Base-by-base conservation (phyloP, 805 yeast species). In the Sungouiozyma intestinalis region DNA sequence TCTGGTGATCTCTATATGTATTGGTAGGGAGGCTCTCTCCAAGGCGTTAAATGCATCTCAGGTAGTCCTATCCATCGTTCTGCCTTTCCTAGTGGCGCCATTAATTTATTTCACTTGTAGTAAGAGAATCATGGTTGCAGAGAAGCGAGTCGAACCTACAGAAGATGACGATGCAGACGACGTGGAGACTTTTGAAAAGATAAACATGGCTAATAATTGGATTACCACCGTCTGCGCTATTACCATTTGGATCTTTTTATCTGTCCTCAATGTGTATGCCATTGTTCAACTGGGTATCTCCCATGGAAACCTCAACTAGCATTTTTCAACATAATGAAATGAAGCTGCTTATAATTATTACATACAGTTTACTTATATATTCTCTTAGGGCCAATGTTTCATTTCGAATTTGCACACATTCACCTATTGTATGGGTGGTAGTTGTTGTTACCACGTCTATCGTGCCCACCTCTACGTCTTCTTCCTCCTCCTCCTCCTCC, bases 61-160 rank as follows among this genome's bases (percentile, higher is more conserved):
- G 63, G 92, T 87, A 16, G 78, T 85, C 1, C 68, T 87, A 39
- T 85, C 95, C 2, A 72, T 88, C 40, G 69, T 88, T 37, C 69
- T 87, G 44, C 96, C 96, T 8, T 81, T 87, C 49, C 70, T 85
- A 36, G 76, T 88, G 7, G 90, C 94, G 1, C 96, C 96, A 4
- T 67, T 87, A 55, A 75, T 87, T 38, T 87, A 78, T 55, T 82
- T 87, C 60, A 88, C 96, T 1, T 75, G 85, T 40, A 72, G 69
- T 40, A 79, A 75, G 52, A 59, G 72, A 13, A 73, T 81, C 38
- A 87, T 88, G 97, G 68, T 63, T 38, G 76, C 79, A 4, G 70
- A 72, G 43, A 55, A 69, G 2, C 51, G 55, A 4, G 43, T 39
- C 20, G 40, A 36, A 3, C 42, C 40, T 34, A 21, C 21, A 41